A percentile compares a stretch with the other conserved stretches of the same genome.
Conservation (phyloP, 371 early-diverging fungal species). For the Zopfochytrium polystomum region DNA sequence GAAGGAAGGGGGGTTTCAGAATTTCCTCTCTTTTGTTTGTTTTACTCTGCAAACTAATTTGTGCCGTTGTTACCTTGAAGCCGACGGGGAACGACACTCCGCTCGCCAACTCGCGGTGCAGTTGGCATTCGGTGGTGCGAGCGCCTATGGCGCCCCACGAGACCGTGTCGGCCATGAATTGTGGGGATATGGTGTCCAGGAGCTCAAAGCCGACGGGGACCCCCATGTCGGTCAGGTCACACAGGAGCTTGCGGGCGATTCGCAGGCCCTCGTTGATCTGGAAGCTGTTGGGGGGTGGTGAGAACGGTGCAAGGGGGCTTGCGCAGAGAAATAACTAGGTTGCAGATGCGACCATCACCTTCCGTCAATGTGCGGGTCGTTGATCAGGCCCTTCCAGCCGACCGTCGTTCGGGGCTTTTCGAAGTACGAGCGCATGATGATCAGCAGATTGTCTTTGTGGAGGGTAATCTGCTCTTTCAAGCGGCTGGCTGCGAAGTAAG, state of each 20-base stretch:
- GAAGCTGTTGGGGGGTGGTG: slow-evolving; percentile 51
- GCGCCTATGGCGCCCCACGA: slow-evolving; percentile 82
- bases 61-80: slow-evolving; percentile 66
- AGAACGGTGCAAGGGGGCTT: neutral
- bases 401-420: slow-evolving; percentile 94
- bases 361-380: slow-evolving; percentile 85
- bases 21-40: too few relatives aligned
- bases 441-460: slow-evolving; percentile 41
- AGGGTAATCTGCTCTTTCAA: slow-evolving; percentile 35
- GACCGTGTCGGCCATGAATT: slow-evolving; percentile 85
- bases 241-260: slow-evolving; percentile 78
- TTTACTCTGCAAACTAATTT: too few relatives aligned
- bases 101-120: slow-evolving; percentile 72
- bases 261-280: slow-evolving; percentile 91
- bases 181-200: slow-evolving; percentile 91
- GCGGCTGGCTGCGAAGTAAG: slow-evolving; percentile 42
- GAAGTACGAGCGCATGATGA: slow-evolving; percentile 93
- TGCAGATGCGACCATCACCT: slow-evolving; percentile 1
- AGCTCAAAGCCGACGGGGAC: slow-evolving; percentile 82
- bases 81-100: slow-evolving; percentile 92
- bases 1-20: too few relatives aligned
- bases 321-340: neutral
- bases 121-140: slow-evolving; percentile 90
- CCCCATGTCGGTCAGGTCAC: slow-evolving; percentile 73
- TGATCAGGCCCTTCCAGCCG: slow-evolving; percentile 75